phyloP scores from a whole-genome alignment of 176 grass and related monocot genomes.

The Neostapfia colusana region DNA sequence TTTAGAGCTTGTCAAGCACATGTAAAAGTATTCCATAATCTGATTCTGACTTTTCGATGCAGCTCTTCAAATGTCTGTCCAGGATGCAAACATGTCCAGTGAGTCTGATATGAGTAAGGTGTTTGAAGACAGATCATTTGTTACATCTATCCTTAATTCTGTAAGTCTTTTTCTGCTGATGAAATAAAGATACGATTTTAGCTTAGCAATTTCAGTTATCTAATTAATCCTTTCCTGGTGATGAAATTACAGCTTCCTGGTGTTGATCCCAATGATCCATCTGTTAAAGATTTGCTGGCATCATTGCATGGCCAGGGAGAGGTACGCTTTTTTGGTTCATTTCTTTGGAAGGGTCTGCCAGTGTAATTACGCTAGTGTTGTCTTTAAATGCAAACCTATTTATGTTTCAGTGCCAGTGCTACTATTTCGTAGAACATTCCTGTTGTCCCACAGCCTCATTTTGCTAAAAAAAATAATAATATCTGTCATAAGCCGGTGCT shows the following conservation, averaged over 20 bases:
- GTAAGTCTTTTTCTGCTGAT: slow-evolving; percentile 37
- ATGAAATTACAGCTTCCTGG: slow-evolving; percentile 74
- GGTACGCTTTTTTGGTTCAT: slow-evolving; percentile 39
- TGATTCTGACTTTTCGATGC: slow-evolving; percentile 19
- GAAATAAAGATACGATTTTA: background rate
- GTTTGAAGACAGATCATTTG: slow-evolving; percentile 89
- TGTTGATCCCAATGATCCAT: too few relatives aligned
- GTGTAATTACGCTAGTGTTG: background rate
- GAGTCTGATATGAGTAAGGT: slow-evolving; percentile 89
- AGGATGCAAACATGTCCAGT: slow-evolving; percentile 51
- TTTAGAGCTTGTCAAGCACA: background rate
- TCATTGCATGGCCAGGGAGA: slow-evolving; percentile 45
- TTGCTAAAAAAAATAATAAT: background rate
- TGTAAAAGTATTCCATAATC: background rate
- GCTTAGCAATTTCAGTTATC: slow-evolving; percentile 4
- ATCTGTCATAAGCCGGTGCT: background rate
- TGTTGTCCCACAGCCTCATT: background rate
- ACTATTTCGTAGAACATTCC: background rate
- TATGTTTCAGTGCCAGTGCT: background rate
- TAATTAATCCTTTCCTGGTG: background rate
- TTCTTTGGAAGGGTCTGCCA: slow-evolving; percentile 19
- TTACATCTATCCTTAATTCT: slow-evolving; percentile 93
- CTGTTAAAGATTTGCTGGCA: too few relatives aligned
- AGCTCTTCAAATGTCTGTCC: slow-evolving; percentile 99
- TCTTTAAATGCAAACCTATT: background rate